Evolutionary conservation across 2,329 filamentous ascomycete species (phyloP).

Genomic region (Botryosphaeria dothidea): DNA sequence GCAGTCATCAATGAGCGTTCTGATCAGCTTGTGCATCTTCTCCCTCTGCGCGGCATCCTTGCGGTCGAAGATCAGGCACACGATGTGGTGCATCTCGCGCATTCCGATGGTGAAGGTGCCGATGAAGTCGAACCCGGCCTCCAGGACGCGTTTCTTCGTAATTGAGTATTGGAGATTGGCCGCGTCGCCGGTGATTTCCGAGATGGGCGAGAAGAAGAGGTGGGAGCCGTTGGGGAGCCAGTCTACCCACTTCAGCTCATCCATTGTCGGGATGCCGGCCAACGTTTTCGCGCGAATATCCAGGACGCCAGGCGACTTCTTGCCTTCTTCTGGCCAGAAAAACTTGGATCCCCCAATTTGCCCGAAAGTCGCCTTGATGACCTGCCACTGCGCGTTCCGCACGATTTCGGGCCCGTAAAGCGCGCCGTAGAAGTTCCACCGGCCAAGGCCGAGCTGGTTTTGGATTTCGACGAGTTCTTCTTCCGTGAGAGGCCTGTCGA

Average conservation of each 20-base stretch:
- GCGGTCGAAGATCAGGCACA: slow-evolving; percentile 36
- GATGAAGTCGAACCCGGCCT: slow-evolving; percentile 29
- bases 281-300: slow-evolving; percentile 25
- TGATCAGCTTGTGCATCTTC: slow-evolving; percentile 30
- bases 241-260: slow-evolving; percentile 40
- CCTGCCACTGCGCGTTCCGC: slow-evolving; percentile 35
- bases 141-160: slow-evolving; percentile 25
- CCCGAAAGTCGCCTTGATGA: slow-evolving; percentile 38
- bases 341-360: slow-evolving; percentile 35
- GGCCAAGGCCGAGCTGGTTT: slow-evolving; percentile 41
- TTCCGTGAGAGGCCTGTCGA: slow-evolving; percentile 38
- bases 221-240: slow-evolving; percentile 49
- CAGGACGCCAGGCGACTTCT: slow-evolving; percentile 33
- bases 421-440: slow-evolving; percentile 52
- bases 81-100: slow-evolving; percentile 47
- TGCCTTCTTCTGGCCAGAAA: slow-evolving; percentile 37
- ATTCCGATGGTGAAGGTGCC: slow-evolving; percentile 31
- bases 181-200: slow-evolving; percentile 45
- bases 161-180: slow-evolving; percentile 42
- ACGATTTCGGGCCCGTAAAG: slow-evolving; percentile 26
- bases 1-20: slow-evolving; percentile 40
- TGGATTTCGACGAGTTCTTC: slow-evolving; percentile 45
- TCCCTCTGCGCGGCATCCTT: slow-evolving; percentile 27
- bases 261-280: slow-evolving; percentile 28
- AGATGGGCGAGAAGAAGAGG: slow-evolving; percentile 47